Evolutionary conservation across 371 early-diverging fungal species (phyloP), one percentile per base, ranked within the genome.

Genomic region (Rhizopus stolonifer): DNA sequence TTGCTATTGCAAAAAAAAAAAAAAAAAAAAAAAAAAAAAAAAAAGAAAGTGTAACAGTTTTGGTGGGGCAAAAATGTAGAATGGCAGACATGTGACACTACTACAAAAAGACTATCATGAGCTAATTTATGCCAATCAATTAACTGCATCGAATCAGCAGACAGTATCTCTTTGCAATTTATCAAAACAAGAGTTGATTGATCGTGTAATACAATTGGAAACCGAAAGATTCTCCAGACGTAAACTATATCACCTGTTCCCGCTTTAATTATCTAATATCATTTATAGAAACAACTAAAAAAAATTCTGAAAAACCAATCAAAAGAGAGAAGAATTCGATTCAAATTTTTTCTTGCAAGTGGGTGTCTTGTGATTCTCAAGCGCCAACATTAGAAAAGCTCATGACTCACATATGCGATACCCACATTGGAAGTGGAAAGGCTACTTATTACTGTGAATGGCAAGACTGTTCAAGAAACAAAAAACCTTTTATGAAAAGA

Each of bases 401-500:
- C 36, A 65, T 65, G 60, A 56, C 54, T 26, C 65, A 65, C 23
- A 65, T 65, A 9, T 60, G 60, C 31, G 49, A 65, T 18, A 34
- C 10, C 22, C 65, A 65, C 46, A 46, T 65, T 22, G 65, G 65
- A 3, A 65, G 65, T 44, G 65, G 65, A 21, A 65, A 60, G 48
- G 77, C 88, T 24, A 80, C 79, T 23, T 94, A 94, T 60, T 67
- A 73, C 25, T 94, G 95, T 65, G 77, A 81, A 54, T 94, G 95
- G 95, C 67, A 78, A 58, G 85, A 82, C 24, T 94, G 95, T 67
- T 71, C 77, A 25, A 82, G 95, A 26, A 69, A 75, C 52, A 75
- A 79, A 54, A 82, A 83, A 58, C 90, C 93, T 9, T 94, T 94
- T 62, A 79, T 89, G 39, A 92, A 94, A 64, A 77, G 95, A 18